A percentile compares a stretch with the other conserved stretches of the same genome.
Conservation (phyloP, 2,329 filamentous ascomycete genomes). For the Penicillium sp. region DNA sequence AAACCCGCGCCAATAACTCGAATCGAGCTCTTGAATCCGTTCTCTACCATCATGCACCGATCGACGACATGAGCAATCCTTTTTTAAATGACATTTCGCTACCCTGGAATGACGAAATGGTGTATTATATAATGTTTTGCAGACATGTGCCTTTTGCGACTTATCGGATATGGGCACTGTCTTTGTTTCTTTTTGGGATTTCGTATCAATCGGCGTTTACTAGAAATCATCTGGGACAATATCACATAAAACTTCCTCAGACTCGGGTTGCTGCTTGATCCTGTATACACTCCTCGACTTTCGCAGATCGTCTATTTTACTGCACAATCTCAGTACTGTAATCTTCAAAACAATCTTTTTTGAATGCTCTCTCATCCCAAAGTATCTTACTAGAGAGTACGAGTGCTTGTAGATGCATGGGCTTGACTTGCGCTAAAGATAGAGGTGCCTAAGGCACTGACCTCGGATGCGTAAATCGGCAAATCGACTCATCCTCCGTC, state of each 20-base stretch:
- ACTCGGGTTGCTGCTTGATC: not conserved
- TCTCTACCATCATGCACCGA: conserved; percentile 3
- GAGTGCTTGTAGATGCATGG: not conserved
- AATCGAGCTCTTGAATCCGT: not conserved
- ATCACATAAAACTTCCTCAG: not conserved
- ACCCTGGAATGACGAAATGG: conserved; percentile 24
- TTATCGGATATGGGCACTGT: conserved; percentile 8
- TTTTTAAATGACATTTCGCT: conserved; percentile 18
- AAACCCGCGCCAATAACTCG: not conserved
- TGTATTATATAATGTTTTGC: conserved; percentile 34
- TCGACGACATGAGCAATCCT: conserved; percentile 3
- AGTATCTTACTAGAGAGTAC: not conserved
- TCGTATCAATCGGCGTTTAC: conserved; percentile 22
- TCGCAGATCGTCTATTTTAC: not conserved
- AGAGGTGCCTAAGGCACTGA: conserved; percentile 6
- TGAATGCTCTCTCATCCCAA: not conserved
- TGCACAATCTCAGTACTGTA: not conserved
- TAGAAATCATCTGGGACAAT: conserved; percentile 21
- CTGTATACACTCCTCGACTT: not conserved
- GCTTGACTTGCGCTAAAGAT: not conserved
- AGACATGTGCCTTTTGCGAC: conserved; percentile 23
- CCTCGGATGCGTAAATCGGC: conserved; percentile 3
- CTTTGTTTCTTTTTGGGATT: not conserved
- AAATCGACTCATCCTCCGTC: conserved; percentile 1
- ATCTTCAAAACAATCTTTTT: not conserved